Conservation (phyloP, 805 yeast genomes). For the Teunomyces aglyptinius region DNA sequence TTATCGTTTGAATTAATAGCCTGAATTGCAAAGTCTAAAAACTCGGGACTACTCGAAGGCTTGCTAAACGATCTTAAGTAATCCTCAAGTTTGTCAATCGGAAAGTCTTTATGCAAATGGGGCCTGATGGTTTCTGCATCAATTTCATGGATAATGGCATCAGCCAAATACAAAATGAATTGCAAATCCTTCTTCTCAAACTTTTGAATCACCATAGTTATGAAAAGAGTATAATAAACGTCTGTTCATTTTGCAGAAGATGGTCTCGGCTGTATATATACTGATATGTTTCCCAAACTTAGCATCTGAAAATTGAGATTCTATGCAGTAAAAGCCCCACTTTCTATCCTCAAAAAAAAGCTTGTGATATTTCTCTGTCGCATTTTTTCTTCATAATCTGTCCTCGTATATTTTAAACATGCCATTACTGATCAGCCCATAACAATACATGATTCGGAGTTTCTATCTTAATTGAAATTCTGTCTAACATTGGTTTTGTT, state of each 20-base stretch:
- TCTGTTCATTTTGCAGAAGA: background rate
- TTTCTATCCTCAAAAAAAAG: background rate
- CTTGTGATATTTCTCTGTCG: background rate
- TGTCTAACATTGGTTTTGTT: no score
- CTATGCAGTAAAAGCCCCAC: background rate
- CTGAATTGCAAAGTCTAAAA: constrained; percentile 15
- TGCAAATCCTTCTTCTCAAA: constrained; percentile 5
- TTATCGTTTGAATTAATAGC: constrained; percentile 15
- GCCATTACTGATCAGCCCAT: no score
- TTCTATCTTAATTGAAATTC: no score
- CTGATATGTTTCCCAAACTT: background rate
- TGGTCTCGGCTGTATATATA: background rate
- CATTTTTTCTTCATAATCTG: no score
- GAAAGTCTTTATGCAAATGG: constrained; percentile 23
- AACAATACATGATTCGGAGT: no score
- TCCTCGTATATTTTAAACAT: no score
- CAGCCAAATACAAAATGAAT: constrained; percentile 28
- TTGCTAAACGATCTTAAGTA: constrained; percentile 23
- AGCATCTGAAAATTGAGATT: background rate
- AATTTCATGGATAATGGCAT: constrained; percentile 34
- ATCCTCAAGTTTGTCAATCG: constrained; percentile 26
- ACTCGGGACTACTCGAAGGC: constrained; percentile 31
- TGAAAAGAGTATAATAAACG: background rate
- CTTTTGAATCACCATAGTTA: background rate
- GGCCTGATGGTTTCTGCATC: constrained; percentile 26